Percentiles rank a stretch among this genome's conserved stretches.
Evolutionary conservation across 805 yeast genomes (phyloP).

Genomic region (Metschnikowia reukaufii): DNA sequence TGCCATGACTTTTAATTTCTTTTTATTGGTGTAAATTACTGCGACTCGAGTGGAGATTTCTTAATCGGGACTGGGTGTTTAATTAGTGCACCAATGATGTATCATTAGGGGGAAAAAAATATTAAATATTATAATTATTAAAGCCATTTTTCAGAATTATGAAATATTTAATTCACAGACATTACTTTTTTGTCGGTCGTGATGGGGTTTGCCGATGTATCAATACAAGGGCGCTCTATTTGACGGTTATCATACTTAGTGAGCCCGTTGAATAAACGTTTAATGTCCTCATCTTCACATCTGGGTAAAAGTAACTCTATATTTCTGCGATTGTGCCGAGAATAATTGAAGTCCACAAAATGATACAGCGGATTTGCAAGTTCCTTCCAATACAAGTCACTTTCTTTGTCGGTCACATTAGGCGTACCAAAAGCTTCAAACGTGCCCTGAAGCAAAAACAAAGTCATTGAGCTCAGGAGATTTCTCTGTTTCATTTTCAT

Average conservation of each 20-base stretch:
- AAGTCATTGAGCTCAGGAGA: slow-evolving; percentile 49
- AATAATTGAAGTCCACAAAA: slow-evolving; percentile 30
- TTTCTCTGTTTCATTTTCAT: slow-evolving; percentile 32
- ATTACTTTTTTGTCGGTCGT: too few relatives aligned
- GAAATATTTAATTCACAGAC: too few relatives aligned
- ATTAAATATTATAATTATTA: too few relatives aligned
- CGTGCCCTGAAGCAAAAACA: slow-evolving; percentile 52
- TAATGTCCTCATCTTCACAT: slow-evolving; percentile 20
- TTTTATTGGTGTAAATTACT: too few relatives aligned
- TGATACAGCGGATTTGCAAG: slow-evolving; percentile 30
- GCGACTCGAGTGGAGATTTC: too few relatives aligned
- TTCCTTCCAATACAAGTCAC: slow-evolving; percentile 36
- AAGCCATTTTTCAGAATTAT: too few relatives aligned
- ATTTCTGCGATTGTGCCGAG: slow-evolving; percentile 16
- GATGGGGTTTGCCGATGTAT: too few relatives aligned
- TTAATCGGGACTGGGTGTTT: too few relatives aligned
- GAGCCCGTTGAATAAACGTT: slow-evolving; percentile 12
- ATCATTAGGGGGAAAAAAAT: too few relatives aligned
- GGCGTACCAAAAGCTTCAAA: slow-evolving; percentile 67
- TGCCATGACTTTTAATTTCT: too few relatives aligned
- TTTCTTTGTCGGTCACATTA: slow-evolving; percentile 17
- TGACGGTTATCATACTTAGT: slow-evolving; percentile 13
- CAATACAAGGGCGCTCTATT: neutral
- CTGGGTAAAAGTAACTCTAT: slow-evolving; percentile 35
- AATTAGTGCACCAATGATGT: too few relatives aligned